Base-by-base conservation (phyloP, 2,329 filamentous ascomycete species). In the Pseudopyrenochaeta lycopersici region DNA sequence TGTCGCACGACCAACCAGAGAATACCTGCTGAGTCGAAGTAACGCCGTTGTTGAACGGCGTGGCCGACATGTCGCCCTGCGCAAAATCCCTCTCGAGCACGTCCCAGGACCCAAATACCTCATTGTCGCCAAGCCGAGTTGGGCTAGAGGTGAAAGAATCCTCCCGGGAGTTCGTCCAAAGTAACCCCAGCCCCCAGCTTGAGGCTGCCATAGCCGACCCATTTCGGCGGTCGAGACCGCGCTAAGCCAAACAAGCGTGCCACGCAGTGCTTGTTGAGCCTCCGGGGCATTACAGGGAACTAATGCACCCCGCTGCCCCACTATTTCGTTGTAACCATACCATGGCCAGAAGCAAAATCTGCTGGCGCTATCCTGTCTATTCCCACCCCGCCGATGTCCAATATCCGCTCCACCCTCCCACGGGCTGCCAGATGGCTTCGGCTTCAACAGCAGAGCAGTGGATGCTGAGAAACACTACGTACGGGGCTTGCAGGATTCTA, bases 221-320 rank as follows among this genome's bases (percentile, higher is more conserved):
- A 18, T 48, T 33, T 55, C 49, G 43, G 44, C 50, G 52, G 60
- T 51, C 58, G 45, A 66, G 55, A 54, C 49, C 40, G 44, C 52
- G 49, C 63, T 61, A 61, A 39, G 33, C 14, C 20, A 38, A 21
- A 45, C 54, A 66, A 63, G 62, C 56, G 50, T 49, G 59, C 56
- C 44, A 60, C 45, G 52, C 53, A 54, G 49, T 50, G 54, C 63
- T 65, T 69, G 64, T 68, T 65, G 62, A 68, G 64, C 63, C 64
- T 64, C 64, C 58, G 52, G 55, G 59, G 52, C 42, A 54, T 43
- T 42, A 44, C 42, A 52, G 60, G 56, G 55, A 56, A 49, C 65
- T 67, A 66, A 68, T 64, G 62, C 57, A 67, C 64, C 63, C 67
- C 64, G 58, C 66, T 49, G 50, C 58, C 39, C 57, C 43, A 46